Conservation (phyloP, 2,329 filamentous ascomycete species). For the Didymella pomorum region DNA sequence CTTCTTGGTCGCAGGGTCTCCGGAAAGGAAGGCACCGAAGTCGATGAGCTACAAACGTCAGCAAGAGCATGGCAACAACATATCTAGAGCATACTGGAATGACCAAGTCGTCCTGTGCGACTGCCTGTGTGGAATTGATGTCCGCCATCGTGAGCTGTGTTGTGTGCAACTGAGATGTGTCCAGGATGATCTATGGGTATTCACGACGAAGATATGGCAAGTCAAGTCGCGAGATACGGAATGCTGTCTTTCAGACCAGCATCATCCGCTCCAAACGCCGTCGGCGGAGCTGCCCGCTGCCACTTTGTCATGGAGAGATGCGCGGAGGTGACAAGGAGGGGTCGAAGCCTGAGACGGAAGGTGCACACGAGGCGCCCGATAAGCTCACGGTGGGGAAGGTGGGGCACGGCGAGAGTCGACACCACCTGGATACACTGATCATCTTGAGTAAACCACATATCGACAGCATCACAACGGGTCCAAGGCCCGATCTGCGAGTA, state of each 20-base stretch:
- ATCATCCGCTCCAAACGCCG: conserved; percentile 21
- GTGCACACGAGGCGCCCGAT: conserved; percentile 38
- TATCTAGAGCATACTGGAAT: conserved; percentile 45
- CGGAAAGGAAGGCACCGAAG: conserved; percentile 75
- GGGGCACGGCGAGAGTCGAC: neutral
- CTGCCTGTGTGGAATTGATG: conserved; percentile 45
- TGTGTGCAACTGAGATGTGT: neutral
- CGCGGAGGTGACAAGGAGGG: conserved; percentile 25
- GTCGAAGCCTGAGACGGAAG: conserved; percentile 33
- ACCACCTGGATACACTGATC: no score
- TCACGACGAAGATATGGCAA: neutral
- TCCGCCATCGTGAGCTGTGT: conserved; percentile 24
- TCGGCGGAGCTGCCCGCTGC: conserved; percentile 34
- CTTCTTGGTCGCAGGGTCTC: conserved; percentile 66
- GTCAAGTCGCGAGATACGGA: conserved; percentile 8
- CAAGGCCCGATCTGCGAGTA: no score
- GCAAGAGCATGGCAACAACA: conserved; percentile 58
- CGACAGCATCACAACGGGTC: no score
- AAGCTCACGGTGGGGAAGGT: conserved; percentile 20
- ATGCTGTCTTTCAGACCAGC: conserved; percentile 1
- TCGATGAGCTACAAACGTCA: conserved; percentile 70
- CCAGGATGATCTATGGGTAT: neutral
- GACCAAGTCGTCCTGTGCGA: conserved; percentile 50
- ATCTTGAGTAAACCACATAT: no score
- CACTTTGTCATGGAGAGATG: conserved; percentile 23